These are phyloP conservation scores for Boletus rufocinnamomeus DNA, from an alignment of 768 basidiomycete species.

Conservation along the genomic window DNA sequence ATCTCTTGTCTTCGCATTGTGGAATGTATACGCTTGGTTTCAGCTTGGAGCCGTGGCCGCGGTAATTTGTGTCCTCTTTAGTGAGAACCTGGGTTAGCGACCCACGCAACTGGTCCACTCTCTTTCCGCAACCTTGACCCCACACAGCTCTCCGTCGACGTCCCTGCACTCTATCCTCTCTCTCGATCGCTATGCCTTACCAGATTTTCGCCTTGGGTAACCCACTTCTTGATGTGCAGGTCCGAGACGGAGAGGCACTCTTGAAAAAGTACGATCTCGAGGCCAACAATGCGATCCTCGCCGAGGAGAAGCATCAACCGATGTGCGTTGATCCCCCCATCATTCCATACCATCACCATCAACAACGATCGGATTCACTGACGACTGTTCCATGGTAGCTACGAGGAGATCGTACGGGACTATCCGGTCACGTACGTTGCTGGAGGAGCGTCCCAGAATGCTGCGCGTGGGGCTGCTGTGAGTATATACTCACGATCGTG, in stretches of 20 bases:
- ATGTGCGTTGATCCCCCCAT: slow-evolving; percentile 50
- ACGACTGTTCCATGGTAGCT: slow-evolving; percentile 48
- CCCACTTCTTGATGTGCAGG: slow-evolving; percentile 96
- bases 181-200: slow-evolving; percentile 49
- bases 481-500: slow-evolving; percentile 32
- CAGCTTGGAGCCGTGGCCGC: not conserved
- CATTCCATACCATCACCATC: not conserved
- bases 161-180: slow-evolving; percentile 5
- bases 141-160: slow-evolving; percentile 17
- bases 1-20: not conserved
- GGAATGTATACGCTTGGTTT: not conserved
- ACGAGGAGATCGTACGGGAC: slow-evolving; percentile 81
- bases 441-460: slow-evolving; percentile 95
- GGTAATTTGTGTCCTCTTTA: slow-evolving; percentile 1
- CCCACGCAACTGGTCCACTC: not conserved
- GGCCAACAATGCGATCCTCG: slow-evolving; percentile 95
- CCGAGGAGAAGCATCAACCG: slow-evolving; percentile 82
- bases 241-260: slow-evolving; percentile 78
- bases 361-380: not conserved
- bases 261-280: slow-evolving; percentile 89
- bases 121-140: slow-evolving; percentile 10
- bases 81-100: slow-evolving; percentile 3
- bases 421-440: slow-evolving; percentile 87
- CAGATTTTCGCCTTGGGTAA: slow-evolving; percentile 90
- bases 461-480: slow-evolving; percentile 95